Conservation (phyloP, 495 filamentous ascomycete genomes). For the Aspergillus nidulans region DNA sequence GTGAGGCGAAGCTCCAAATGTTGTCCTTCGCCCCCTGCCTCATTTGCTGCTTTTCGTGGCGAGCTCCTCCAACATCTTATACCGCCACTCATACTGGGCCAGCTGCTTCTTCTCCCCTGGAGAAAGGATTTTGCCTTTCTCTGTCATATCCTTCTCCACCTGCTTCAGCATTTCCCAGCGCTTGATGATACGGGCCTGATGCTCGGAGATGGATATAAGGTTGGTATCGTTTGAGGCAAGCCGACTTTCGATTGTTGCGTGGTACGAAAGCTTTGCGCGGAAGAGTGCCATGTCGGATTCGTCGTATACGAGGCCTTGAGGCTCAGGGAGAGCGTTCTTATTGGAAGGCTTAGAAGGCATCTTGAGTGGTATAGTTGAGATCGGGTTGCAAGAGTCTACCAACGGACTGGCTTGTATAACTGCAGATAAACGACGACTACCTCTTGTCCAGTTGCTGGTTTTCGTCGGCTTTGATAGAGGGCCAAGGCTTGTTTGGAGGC, state of each 20-base stretch:
- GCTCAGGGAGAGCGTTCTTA: constrained; percentile 31
- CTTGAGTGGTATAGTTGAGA: constrained; percentile 1
- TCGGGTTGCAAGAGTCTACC: background rate
- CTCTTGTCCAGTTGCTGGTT: background rate
- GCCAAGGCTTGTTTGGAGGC: background rate
- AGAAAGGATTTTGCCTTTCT: constrained; percentile 30
- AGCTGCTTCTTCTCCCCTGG: constrained; percentile 34
- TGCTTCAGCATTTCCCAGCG: constrained; percentile 39
- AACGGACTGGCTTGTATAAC: background rate
- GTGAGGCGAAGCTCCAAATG: constrained; percentile 4
- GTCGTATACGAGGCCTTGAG: constrained; percentile 37
- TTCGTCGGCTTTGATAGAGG: background rate
- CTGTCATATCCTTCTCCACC: constrained; percentile 32
- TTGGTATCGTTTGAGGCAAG: constrained; percentile 34
- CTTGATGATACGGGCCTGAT: constrained; percentile 34
- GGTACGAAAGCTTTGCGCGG: constrained; percentile 36
- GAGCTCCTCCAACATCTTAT: constrained; percentile 32
- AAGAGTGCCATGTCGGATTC: constrained; percentile 44
- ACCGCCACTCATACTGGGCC: constrained; percentile 39
- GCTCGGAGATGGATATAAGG: constrained; percentile 34
- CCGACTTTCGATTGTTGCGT: constrained; percentile 37
- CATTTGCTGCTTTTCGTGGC: constrained; percentile 22
- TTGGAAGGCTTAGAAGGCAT: constrained; percentile 30
- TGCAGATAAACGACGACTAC: background rate
- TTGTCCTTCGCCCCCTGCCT: constrained; percentile 7